A percentile compares a stretch with the other conserved stretches of the same genome.
Conservation (phyloP, 2,329 filamentous ascomycete species). For the Scopulariopsis brevicaulis region DNA sequence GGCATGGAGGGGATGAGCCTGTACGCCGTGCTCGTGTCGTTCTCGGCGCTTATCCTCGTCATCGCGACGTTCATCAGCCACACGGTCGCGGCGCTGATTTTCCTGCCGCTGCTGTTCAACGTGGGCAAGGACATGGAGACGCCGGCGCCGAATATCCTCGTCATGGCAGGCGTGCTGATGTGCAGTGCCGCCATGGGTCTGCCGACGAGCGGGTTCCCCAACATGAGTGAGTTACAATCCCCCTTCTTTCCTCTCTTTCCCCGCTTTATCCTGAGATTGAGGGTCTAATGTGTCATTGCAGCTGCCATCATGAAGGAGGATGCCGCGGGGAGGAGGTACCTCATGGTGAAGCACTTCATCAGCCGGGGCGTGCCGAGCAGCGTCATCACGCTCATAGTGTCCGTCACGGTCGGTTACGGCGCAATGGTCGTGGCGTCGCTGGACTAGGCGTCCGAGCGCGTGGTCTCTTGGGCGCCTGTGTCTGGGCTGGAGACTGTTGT, state of each 20-base stretch:
- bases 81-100: constrained; percentile 90
- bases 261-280: background rate
- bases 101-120: constrained; percentile 78
- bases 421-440: constrained; percentile 71
- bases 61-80: constrained; percentile 97
- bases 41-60: constrained; percentile 73
- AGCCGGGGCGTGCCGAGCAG: constrained; percentile 85
- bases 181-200: constrained; percentile 93
- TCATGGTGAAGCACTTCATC: constrained; percentile 89
- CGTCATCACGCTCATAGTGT: constrained; percentile 67
- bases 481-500: background rate
- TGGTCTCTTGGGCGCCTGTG: background rate
- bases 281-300: constrained; percentile 19
- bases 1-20: constrained; percentile 68
- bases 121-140: constrained; percentile 78
- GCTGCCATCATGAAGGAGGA: constrained; percentile 99
- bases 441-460: constrained; percentile 17
- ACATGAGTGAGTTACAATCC: constrained; percentile 96
- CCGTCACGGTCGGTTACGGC: constrained; percentile 82
- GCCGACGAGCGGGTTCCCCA: constrained; percentile 93
- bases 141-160: constrained; percentile 85
- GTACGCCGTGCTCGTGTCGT: constrained; percentile 79
- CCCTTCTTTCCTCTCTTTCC: background rate
- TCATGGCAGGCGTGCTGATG: constrained; percentile 94
- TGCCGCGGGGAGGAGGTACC: constrained; percentile 79